phyloP scores from a whole-genome alignment of 352 stramenopile genomes.

The Thraustochytrium striatum region DNA sequence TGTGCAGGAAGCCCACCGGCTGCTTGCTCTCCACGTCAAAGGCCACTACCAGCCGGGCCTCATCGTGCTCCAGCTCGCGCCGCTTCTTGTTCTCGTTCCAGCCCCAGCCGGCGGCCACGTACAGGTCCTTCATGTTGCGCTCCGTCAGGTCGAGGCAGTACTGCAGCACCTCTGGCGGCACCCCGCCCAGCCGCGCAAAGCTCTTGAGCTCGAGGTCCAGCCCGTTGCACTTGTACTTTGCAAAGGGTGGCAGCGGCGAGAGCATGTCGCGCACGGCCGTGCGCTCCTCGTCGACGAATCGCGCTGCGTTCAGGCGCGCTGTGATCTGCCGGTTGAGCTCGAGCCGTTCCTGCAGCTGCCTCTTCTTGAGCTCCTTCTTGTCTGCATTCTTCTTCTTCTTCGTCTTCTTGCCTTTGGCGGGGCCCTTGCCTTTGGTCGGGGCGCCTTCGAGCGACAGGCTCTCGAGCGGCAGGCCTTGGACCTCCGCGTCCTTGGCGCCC shows the following conservation, averaged over 20 bases:
- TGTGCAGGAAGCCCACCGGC: slow-evolving; percentile 56
- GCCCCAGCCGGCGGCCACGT: slow-evolving; percentile 57
- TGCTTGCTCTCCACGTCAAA: not conserved
- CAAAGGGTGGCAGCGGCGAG: slow-evolving; percentile 34
- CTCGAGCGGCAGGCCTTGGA: too few relatives aligned
- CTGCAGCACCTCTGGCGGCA: slow-evolving; percentile 22
- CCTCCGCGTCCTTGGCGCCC: too few relatives aligned
- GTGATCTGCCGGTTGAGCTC: slow-evolving; percentile 29
- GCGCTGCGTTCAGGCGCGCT: not conserved
- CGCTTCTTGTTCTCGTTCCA: slow-evolving; percentile 58
- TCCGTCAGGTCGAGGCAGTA: slow-evolving; percentile 55
- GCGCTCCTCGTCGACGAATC: slow-evolving; percentile 35
- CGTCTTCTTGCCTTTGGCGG: not conserved
- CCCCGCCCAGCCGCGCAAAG: not conserved
- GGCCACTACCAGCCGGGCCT: slow-evolving; percentile 48
- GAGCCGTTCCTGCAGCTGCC: not conserved
- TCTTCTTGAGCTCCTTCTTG: slow-evolving; percentile 49
- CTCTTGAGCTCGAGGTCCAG: slow-evolving; percentile 42
- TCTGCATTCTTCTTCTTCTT: slow-evolving; percentile 48
- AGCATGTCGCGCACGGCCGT: slow-evolving; percentile 31
- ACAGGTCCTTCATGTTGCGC: slow-evolving; percentile 61
- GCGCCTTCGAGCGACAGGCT: not conserved
- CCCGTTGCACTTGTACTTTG: slow-evolving; percentile 45
- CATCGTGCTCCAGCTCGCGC: slow-evolving; percentile 54
- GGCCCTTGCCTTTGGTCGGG: too few relatives aligned